Conservation (phyloP, 768 basidiomycete species). For the Termitomyces sp. region DNA sequence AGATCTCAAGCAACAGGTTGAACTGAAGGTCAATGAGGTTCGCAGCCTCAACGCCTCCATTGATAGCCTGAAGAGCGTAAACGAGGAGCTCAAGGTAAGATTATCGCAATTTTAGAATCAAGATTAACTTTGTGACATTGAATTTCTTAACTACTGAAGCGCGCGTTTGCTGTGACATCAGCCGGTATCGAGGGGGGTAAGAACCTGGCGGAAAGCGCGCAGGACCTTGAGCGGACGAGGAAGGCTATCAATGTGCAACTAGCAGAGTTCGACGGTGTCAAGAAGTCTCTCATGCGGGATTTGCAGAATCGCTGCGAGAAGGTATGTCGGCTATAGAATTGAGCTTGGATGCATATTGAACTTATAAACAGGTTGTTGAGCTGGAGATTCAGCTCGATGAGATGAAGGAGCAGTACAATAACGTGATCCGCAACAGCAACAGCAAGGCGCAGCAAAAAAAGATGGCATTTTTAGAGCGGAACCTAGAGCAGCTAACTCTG, state of each 20-base stretch:
- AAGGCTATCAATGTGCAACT: conserved; percentile 98
- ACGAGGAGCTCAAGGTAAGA: conserved; percentile 93
- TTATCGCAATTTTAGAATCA: conserved; percentile 1
- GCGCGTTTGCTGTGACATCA: conserved; percentile 94
- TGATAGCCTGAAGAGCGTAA: conserved; percentile 91
- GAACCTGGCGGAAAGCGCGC: conserved; percentile 93
- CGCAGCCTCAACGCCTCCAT: conserved; percentile 79
- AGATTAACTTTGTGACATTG: conserved; percentile 9
- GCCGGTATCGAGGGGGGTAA: conserved; percentile 97
- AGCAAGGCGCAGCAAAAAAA: conserved; percentile 99
- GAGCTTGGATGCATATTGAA: conserved; percentile 10
- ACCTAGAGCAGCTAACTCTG: conserved; percentile 88
- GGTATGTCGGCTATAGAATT: conserved; percentile 37
- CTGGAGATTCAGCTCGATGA: conserved; percentile 98
- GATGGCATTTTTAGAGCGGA: conserved; percentile 97
- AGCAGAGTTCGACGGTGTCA: conserved; percentile 97
- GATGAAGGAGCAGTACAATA: conserved; percentile 98
- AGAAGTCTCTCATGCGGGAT: conserved; percentile 98
- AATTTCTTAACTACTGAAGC: conserved; percentile 40
- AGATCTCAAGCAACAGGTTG: conserved; percentile 88
- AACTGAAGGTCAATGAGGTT: conserved; percentile 77
- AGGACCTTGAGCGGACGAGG: conserved; percentile 93
- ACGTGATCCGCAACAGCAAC: conserved; percentile 96
- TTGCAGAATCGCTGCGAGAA: conserved; percentile 99
- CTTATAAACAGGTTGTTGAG: conserved; percentile 77